Evolutionary conservation across 768 basidiomycete genomes (phyloP), one percentile per base, ranked within the genome.

Genomic region (Tricholoma hemisulphureum): DNA sequence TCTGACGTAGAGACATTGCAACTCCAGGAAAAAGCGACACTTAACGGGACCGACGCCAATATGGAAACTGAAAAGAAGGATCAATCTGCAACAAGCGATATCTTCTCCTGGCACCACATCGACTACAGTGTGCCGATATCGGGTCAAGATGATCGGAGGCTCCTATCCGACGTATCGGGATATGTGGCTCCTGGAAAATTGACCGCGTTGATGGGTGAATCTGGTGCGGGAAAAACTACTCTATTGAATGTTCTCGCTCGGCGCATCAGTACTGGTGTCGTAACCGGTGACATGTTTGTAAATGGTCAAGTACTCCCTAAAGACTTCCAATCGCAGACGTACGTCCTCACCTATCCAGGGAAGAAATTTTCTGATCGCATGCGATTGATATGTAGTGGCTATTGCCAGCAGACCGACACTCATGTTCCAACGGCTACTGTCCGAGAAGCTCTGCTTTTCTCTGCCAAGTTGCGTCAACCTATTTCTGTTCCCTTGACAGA

Each of bases 381-480:
- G 56, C 8, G 53, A n/a, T 43, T n/a, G 26, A 58, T n/a, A n/a
- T 58, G 7, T 26, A 88, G 86, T 49, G 92, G 91, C 0, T 95
- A 93, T 65, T 90, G 88, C 58, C 92, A 95, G 65, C 94, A 96
- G 67, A 83, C 83, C 78, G 91, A 93, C 62, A 88, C 85, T 0
- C 93, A 95, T 71, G 78, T 88, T n/a, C 80, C 84, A 26, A 84
- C 86, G 7, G 73, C 84, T 2, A 94, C 91, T 6, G 91, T 95
- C 13, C 82, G 90, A 32, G 91, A 95, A 65, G 91, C 92, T 1
- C 75, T 95, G 6, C 71, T 83, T 37, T 88, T 92, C 72, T 93
- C 91, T 1, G 93, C 92, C 3, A 83, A 81, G 51, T 76, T 94
- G 32, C 86, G 92, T 32, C 93, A 93, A 66, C 90, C 90, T 0